Conservation (phyloP, 2,329 filamentous ascomycete genomes). For the Diaporthe citriasiana region DNA sequence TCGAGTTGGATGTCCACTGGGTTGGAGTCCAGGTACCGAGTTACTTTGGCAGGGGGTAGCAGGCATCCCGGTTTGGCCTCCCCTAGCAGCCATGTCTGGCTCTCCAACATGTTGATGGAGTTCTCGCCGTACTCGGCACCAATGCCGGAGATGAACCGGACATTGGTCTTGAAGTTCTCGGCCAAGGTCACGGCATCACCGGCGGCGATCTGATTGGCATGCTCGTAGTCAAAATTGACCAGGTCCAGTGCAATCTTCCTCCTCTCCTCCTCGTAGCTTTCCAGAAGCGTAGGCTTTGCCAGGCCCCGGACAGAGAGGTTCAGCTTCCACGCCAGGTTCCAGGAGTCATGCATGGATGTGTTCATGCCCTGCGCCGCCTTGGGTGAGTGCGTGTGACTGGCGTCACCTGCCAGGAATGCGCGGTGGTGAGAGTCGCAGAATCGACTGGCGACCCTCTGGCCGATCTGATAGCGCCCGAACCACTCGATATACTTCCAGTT, state of each 20-base stretch:
- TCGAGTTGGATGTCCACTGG: slow-evolving; percentile 84
- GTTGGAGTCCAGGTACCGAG: slow-evolving; percentile 82
- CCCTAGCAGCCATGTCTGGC: slow-evolving; percentile 59
- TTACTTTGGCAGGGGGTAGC: slow-evolving; percentile 78
- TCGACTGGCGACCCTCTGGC: slow-evolving; percentile 70
- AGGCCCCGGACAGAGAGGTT: slow-evolving; percentile 56
- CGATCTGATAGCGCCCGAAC: slow-evolving; percentile 71
- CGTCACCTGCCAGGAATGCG: slow-evolving; percentile 72
- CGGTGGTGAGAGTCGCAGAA: slow-evolving; percentile 67
- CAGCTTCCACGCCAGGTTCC: slow-evolving; percentile 60
- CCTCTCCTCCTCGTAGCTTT: slow-evolving; percentile 67
- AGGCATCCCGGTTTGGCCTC: slow-evolving; percentile 68
- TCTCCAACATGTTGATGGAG: slow-evolving; percentile 61
- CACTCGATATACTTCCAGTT: slow-evolving; percentile 59
- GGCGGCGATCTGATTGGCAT: slow-evolving; percentile 64
- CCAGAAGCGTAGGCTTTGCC: slow-evolving; percentile 57
- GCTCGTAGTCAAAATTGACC: slow-evolving; percentile 63
- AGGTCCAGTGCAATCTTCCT: slow-evolving; percentile 60
- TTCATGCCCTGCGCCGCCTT: slow-evolving; percentile 70
- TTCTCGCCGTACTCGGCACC: slow-evolving; percentile 71
- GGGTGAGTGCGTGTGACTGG: slow-evolving; percentile 72
- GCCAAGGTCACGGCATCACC: slow-evolving; percentile 72
- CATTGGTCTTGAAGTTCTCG: slow-evolving; percentile 75
- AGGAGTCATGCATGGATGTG: slow-evolving; percentile 56
- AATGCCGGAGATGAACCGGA: slow-evolving; percentile 77